Evolutionary conservation across 805 yeast genomes (phyloP).

Genomic region (Metschnikowia shivogae): DNA sequence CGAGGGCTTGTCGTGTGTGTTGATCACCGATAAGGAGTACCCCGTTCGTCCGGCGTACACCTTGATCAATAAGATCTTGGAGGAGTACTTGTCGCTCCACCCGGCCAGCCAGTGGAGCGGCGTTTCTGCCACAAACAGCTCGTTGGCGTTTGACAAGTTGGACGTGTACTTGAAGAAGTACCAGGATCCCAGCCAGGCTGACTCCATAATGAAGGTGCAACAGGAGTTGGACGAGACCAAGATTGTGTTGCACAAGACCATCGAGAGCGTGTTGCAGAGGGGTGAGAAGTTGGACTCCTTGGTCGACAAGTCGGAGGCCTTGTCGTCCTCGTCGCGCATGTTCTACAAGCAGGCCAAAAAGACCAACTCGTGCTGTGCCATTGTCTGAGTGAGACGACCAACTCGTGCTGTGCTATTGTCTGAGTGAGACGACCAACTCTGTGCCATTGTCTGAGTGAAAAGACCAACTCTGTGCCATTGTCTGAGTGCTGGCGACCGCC

Average conservation of each 20-base stretch:
- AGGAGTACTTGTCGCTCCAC: constrained; percentile 81
- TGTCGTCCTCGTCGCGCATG: constrained; percentile 83
- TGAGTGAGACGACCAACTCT: constrained; percentile 31
- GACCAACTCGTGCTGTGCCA: constrained; percentile 33
- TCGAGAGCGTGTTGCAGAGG: constrained; percentile 88
- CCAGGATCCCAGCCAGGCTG: constrained; percentile 97
- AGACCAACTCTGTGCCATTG: too few species aligned
- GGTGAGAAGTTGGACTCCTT: constrained; percentile 93
- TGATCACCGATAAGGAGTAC: constrained; percentile 91
- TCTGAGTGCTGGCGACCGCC: too few species aligned
- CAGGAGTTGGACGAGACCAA: constrained; percentile 97
- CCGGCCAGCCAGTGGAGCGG: constrained; percentile 68
- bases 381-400: constrained; percentile 30
- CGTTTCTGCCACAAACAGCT: constrained; percentile 42
- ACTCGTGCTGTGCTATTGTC: constrained; percentile 28
- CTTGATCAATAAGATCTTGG: constrained; percentile 81
- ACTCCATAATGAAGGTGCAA: constrained; percentile 93
- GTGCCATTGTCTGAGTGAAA: constrained; percentile 22
- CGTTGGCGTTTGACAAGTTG: constrained; percentile 54
- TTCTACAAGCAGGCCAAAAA: constrained; percentile 97
- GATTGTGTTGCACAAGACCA: constrained; percentile 91
- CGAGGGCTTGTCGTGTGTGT: constrained; percentile 88
- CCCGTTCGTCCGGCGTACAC: constrained; percentile 97
- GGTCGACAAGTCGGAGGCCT: constrained; percentile 93
- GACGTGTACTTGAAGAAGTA: constrained; percentile 72